Conservation (phyloP, 1,284 basidiomycete genomes). For the Malassezia nana region DNA sequence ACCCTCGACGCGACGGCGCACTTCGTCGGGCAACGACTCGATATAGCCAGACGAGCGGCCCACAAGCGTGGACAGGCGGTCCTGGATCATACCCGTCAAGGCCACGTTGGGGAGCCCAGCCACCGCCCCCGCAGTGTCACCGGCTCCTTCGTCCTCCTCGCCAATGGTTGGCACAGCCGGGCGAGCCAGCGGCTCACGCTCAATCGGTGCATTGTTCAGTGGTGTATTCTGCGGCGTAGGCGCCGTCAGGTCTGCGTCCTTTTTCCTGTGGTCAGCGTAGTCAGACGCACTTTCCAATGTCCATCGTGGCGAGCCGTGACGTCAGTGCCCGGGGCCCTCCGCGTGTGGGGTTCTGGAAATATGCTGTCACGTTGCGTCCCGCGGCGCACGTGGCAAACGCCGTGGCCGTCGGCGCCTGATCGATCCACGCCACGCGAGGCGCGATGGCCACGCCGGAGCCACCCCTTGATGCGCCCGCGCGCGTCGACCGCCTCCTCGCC, state of each 20-base stretch:
- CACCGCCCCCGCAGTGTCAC: background rate
- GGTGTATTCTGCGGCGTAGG: slow-evolving; percentile 76
- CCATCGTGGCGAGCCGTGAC: slow-evolving; percentile 15
- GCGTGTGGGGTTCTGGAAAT: background rate
- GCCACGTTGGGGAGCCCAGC: slow-evolving; percentile 34
- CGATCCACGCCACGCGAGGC: background rate
- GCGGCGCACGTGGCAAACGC: background rate
- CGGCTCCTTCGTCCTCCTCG: slow-evolving; percentile 36
- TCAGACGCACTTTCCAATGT: slow-evolving; percentile 28
- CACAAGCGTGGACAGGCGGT: slow-evolving; percentile 58
- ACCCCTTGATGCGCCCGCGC: background rate
- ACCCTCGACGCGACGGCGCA: slow-evolving; percentile 77
- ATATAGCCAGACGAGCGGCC: slow-evolving; percentile 75
- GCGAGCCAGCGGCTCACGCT: slow-evolving; percentile 54
- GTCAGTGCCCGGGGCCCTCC: background rate
- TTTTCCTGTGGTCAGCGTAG: slow-evolving; percentile 19
- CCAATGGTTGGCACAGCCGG: slow-evolving; percentile 51
- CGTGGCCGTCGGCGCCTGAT: background rate
- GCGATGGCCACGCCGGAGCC: slow-evolving; percentile 3
- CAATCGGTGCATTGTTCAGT: slow-evolving; percentile 59
- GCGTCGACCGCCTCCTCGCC: slow-evolving; percentile 3
- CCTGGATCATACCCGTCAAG: slow-evolving; percentile 49
- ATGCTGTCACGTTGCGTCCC: background rate
- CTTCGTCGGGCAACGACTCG: slow-evolving; percentile 70
- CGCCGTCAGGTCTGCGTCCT: slow-evolving; percentile 50